Base-by-base conservation (phyloP, 2,329 filamentous ascomycete species). In the Phaeosphaeria sp. region DNA sequence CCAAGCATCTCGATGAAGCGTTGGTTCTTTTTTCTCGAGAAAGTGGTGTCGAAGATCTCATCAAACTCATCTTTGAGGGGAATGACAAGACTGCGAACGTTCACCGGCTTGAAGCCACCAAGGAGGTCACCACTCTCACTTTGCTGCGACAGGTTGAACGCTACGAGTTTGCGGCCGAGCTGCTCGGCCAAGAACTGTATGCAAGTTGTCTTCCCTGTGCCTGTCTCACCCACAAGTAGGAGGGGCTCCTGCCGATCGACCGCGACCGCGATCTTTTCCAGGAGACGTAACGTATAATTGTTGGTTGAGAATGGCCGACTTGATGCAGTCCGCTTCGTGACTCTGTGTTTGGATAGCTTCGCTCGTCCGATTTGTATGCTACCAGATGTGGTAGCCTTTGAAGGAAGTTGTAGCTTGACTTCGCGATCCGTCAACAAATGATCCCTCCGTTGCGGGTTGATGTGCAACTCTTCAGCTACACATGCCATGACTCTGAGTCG, bases 131-230 rank as follows among this genome's bases (percentile, higher is more conserved):
- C 91, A 42, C 91, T 93, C 78, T 99, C 96, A 71, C 93, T 98
- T 75, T 99, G 96, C 74, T 99, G 96, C 0, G 95, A 99, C 73
- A 99, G 78, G 72, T 99, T 99, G 72, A 99, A 93, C 2, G 93
- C 92, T 0, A 93, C 90, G 13, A 99, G 85, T 68, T 92, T 96
- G 72, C 93, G 90, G 1, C 93, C 92, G 25, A 97, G 84, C 3
- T 90, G 85, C 56, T 90, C 89, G 0, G 95, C 93, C 55, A 99
- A 82, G 72, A 97, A 93, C 75, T 99, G 95, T 15, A 99, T 89
- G 23, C 95, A 91, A 0, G 95, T 97, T 0, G 95, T 99, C 79
- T 99, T 99, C 69, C 95, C 95, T 50, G 97, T 97, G 81, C 95
- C 95, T 7, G 95, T 99, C 80, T 99, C 95, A 72, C 95, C 95